phyloP scores from a whole-genome alignment of 306 rosid genomes.

The Cucurbita moschata region DNA sequence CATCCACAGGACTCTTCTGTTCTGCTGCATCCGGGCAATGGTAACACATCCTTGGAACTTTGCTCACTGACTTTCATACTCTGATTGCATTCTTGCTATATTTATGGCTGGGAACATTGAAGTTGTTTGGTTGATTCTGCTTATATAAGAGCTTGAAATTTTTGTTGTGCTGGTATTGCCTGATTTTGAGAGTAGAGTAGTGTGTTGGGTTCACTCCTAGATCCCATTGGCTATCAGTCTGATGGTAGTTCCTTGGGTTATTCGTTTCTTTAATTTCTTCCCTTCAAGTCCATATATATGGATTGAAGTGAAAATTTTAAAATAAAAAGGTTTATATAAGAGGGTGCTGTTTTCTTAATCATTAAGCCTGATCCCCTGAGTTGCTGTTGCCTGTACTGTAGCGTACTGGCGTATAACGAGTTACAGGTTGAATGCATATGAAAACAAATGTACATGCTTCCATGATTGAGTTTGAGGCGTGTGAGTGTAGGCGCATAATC shows the following conservation, averaged over 20 bases:
- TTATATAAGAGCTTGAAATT: not conserved
- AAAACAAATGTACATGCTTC: not conserved
- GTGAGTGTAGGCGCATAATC: not conserved
- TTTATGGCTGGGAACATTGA: not conserved
- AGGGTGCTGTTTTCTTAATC: not conserved
- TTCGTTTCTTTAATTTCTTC: no score
- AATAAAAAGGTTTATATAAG: not conserved
- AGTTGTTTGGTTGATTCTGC: not conserved
- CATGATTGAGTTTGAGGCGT: not conserved
- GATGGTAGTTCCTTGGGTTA: no score
- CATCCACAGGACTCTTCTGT: slow-evolving; percentile 28
- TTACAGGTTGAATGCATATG: not conserved
- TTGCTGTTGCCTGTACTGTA: not conserved
- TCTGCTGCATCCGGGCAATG: slow-evolving; percentile 58
- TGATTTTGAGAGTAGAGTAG: not conserved
- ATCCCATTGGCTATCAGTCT: no score
- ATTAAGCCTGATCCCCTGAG: not conserved
- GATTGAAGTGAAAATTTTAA: not conserved
- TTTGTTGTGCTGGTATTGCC: not conserved
- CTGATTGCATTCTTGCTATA: not conserved
- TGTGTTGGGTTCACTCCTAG: no score
- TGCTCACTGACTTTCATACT: not conserved
- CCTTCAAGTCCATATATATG: not conserved
- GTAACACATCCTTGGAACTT: slow-evolving; percentile 13
- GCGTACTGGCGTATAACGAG: not conserved